Evolutionary conservation across 441 rosid genomes (phyloP).

Genomic region (Erodium trifolium): DNA sequence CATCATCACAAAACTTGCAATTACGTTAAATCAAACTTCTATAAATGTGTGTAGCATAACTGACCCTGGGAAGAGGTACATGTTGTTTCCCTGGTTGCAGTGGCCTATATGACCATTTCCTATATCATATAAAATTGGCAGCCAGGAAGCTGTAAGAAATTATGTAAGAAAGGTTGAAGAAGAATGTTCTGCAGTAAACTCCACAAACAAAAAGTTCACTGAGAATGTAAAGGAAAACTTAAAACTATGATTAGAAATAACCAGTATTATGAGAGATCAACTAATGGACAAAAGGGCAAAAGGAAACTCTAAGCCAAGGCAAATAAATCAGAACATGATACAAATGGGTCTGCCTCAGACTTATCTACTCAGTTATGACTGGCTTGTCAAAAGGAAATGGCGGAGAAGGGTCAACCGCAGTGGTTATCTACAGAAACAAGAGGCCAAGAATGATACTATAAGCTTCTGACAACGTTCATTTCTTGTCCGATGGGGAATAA

Average conservation of each 20-base stretch:
- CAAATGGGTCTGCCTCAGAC: background rate
- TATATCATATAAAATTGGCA: conserved; percentile 28
- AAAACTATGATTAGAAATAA: background rate
- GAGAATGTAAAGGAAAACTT: background rate
- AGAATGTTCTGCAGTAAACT: conserved; percentile 11
- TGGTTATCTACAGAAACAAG: background rate
- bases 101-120: conserved; percentile 80
- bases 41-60: conserved; percentile 24
- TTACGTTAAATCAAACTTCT: conserved; percentile 4
- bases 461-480: background rate
- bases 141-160: conserved; percentile 13
- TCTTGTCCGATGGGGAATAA: background rate
- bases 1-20: background rate
- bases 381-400: background rate
- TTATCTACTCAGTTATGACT: background rate
- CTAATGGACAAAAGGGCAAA: background rate
- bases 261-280: background rate
- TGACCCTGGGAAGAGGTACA: conserved; percentile 99
- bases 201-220: background rate
- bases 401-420: background rate
- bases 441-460: background rate
- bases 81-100: conserved; percentile 98
- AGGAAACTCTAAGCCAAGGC: background rate
- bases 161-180: background rate
- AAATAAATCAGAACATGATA: background rate